Evolutionary conservation across 768 basidiomycete species (phyloP), one percentile per base, ranked within the genome.

Genomic region (Podaxis mareebaensis): DNA sequence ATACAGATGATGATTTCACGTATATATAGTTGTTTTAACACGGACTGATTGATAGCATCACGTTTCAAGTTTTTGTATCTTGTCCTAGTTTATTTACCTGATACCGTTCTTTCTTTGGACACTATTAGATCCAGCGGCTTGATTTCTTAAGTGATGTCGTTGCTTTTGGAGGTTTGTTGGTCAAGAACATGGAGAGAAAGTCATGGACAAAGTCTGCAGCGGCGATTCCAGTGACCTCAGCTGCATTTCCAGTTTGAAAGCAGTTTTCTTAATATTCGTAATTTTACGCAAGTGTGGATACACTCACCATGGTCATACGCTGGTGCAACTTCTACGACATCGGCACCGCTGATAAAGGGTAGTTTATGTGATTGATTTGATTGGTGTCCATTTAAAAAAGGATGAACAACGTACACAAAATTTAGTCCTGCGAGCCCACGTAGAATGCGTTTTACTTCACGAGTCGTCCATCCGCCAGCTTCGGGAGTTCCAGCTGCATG

Each of bases 381-480:
- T 62, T 40, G 61, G 49, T 28, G 17, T 64, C 8, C 22, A 52
- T 20, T 20, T 44, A 22, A 28, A 53, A 30, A 44, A 26, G 28
- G 40, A 38, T 26, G 30, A n/a, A 48, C 36, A 20, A 68, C 87
- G 53, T 76, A 92, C 91, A 93, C 86, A 61, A 93, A 87, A 71
- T 93, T 92, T 38, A 95, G 76, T 4, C 91, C 91, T 1, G 84
- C 84, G 12, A 94, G 79, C 13, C 93, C 92, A 63, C 93, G 85
- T 56, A 93, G 79, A 67, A 93, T 90, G 39, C 90, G 83, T 69
- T 93, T 92, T 46, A 92, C 79, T 74, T 93, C 92, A 53, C 92
- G 85, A 20, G 85, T 88, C 3, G 92, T 92, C 91, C 90, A 93
- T 12, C 92, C 92, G 36, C 92, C 92, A 2, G 88, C 81, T 72